Evolutionary conservation across 2,329 filamentous ascomycete species (phyloP).

Genomic region (Pseudogymnoascus sp.): DNA sequence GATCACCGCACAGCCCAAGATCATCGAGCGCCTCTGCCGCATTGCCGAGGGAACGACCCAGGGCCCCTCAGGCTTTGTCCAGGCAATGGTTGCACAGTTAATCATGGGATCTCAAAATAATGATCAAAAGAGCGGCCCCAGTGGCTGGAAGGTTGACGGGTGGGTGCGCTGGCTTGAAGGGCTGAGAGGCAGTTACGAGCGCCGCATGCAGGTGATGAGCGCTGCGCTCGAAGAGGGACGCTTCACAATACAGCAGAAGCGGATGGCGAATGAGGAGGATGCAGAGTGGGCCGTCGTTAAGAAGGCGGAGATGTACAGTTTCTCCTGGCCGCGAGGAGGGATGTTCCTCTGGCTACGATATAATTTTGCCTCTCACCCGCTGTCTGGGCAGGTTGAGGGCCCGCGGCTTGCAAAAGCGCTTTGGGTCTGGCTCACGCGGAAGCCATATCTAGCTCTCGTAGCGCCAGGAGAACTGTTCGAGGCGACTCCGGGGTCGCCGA

Average conservation of each 20-base stretch:
- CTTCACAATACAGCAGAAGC: conserved; percentile 57
- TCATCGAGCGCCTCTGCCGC: conserved; percentile 66
- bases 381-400: conserved; percentile 45
- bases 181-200: conserved; percentile 74
- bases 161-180: conserved; percentile 91
- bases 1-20: conserved; percentile 74
- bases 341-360: conserved; percentile 88
- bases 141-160: conserved; percentile 71
- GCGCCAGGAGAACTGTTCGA: conserved; percentile 69
- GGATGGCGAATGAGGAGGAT: conserved; percentile 41
- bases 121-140: conserved; percentile 39
- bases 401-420: conserved; percentile 56
- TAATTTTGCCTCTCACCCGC: conserved; percentile 64
- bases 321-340: conserved; percentile 73
- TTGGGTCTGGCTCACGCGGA: conserved; percentile 62
- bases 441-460: conserved; percentile 63
- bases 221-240: conserved; percentile 61
- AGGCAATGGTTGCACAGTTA: conserved; percentile 70
- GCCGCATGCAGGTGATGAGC: conserved; percentile 77
- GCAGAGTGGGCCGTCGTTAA: conserved; percentile 69
- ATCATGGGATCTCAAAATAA: conserved; percentile 63
- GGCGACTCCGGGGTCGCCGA: conserved; percentile 52
- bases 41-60: conserved; percentile 74
- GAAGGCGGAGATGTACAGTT: conserved; percentile 67
- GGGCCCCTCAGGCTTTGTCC: conserved; percentile 83